Conservation (phyloP, 352 stramenopile species). For the Phytophthora hybrid region DNA sequence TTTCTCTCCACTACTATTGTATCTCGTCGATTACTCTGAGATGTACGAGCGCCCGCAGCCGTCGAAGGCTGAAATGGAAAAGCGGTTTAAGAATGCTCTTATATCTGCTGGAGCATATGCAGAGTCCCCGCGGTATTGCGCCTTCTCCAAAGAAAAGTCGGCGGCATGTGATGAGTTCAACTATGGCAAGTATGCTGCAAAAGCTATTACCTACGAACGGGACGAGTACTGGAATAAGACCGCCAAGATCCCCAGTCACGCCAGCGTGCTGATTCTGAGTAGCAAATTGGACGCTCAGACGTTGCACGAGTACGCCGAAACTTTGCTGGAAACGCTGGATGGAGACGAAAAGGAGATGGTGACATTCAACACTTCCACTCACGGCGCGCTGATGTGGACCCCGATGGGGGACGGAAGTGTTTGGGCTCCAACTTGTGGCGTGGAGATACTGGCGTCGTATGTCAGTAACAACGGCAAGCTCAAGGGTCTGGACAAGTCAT, state of each 20-base stretch:
- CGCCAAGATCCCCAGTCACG: background rate
- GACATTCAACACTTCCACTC: background rate
- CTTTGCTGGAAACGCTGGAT: background rate
- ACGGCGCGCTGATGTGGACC: background rate
- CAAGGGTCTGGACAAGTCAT: background rate
- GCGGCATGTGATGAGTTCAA: background rate
- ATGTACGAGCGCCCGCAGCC: background rate
- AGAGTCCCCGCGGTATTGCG: background rate
- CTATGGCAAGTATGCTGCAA: background rate
- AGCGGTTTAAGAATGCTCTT: background rate
- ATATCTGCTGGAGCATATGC: background rate
- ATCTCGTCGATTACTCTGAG: background rate
- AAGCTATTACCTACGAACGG: background rate
- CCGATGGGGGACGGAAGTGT: background rate
- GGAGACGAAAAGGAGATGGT: background rate
- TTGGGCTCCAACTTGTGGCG: background rate
- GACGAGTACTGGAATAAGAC: slow-evolving; percentile 1
- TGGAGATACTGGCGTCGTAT: background rate
- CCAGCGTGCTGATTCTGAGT: background rate
- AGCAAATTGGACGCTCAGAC: background rate
- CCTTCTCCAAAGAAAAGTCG: background rate
- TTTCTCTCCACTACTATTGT: background rate
- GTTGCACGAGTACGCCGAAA: background rate
- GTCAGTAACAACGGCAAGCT: background rate
- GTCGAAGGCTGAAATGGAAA: background rate